Evolutionary conservation across 2,329 filamentous ascomycete species (phyloP).

Genomic region (Colletotrichum sp.): DNA sequence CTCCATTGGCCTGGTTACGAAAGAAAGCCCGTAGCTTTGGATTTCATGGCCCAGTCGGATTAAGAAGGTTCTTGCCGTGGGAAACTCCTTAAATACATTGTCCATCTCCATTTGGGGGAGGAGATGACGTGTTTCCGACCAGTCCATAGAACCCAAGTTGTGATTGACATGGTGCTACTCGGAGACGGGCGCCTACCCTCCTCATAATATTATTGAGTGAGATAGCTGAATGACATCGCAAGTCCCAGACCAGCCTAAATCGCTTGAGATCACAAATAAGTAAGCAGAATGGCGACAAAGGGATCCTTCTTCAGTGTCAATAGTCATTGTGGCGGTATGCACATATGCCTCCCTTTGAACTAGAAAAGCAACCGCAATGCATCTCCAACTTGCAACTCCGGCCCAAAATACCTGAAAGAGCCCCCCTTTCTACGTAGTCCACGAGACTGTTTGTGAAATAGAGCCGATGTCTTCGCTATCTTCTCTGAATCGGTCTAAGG

Average conservation of each 20-base stretch:
- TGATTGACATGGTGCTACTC: background rate
- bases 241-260: rapidly evolving
- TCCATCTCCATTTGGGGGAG: background rate
- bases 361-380: constrained; percentile 11
- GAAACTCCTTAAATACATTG: background rate
- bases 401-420: background rate
- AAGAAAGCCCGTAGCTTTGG: background rate
- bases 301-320: background rate
- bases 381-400: background rate
- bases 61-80: background rate
- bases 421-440: background rate
- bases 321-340: constrained; percentile 5
- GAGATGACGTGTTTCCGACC: background rate
- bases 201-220: background rate
- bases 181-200: background rate
- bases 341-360: background rate
- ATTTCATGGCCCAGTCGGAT: background rate
- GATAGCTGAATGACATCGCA: background rate
- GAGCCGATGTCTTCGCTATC: background rate
- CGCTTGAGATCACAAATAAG: background rate
- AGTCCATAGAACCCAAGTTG: background rate
- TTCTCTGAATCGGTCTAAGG: background rate
- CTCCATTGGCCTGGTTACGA: background rate
- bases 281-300: background rate
- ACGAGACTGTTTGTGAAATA: background rate